Conservation (phyloP, 768 basidiomycete species). For the Calvatia gigantea region DNA sequence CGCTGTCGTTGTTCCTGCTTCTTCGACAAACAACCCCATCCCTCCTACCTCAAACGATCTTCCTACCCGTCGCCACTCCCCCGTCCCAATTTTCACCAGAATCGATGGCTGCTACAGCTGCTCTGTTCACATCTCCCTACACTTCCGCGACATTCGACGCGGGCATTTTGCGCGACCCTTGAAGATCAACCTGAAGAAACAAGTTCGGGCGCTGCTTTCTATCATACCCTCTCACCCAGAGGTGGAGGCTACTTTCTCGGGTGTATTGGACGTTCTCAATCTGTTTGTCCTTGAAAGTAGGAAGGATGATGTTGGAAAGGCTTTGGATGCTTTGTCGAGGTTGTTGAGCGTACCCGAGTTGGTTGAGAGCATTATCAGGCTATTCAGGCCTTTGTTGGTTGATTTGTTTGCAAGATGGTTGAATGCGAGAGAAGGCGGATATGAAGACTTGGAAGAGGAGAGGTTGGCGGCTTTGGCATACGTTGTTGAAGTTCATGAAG, state of each 20-base stretch:
- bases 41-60: neutral
- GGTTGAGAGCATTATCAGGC: constrained; percentile 42
- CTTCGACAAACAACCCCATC: neutral
- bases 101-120: constrained; percentile 5
- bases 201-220: constrained; percentile 44
- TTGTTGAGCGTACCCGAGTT: constrained; percentile 1
- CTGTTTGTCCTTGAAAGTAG: neutral
- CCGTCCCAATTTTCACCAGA: neutral
- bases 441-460: constrained; percentile 48
- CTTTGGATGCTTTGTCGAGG: constrained; percentile 7
- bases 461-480: constrained; percentile 54
- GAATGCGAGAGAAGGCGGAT: constrained; percentile 42
- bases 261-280: neutral
- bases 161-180: constrained; percentile 45
- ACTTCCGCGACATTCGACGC: constrained; percentile 5
- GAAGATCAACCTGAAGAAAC: constrained; percentile 51
- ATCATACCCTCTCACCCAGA: constrained; percentile 39
- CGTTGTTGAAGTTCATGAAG: constrained; percentile 65
- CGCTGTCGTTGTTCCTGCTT: constrained; percentile 25
- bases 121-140: constrained; percentile 7
- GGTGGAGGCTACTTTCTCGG: neutral
- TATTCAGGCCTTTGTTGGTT: constrained; percentile 74
- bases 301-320: neutral
- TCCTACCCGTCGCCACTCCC: neutral
- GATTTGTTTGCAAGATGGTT: constrained; percentile 86